Percentiles rank a stretch among this genome's conserved stretches.
Conservation (phyloP, 257 asterid species). For the Ballota nigra region DNA sequence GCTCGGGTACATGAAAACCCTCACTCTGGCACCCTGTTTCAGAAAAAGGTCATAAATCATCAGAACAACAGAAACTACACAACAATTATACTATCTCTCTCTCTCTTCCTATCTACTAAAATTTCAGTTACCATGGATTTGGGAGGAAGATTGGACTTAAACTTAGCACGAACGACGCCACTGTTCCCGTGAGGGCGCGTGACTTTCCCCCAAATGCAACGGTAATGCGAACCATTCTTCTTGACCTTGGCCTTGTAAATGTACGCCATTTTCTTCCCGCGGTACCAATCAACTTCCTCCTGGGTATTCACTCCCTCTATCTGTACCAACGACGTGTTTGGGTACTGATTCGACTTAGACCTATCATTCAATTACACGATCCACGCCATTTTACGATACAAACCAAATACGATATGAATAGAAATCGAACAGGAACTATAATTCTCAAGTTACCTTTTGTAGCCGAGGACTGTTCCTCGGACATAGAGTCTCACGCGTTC, state of each 20-base stretch:
- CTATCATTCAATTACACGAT: constrained; percentile 27
- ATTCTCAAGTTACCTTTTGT: constrained; percentile 24
- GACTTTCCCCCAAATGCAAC: constrained; percentile 94
- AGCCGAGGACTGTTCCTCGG: constrained; percentile 39
- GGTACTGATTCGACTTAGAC: constrained; percentile 96
- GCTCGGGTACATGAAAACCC: constrained; percentile 90
- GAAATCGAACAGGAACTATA: background rate
- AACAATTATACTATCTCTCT: background rate
- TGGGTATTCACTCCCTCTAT: constrained; percentile 89
- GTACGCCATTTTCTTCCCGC: constrained; percentile 80
- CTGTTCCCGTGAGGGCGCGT: constrained; percentile 86
- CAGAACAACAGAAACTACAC: background rate
- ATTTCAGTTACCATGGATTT: constrained; percentile 62
- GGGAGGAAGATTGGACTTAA: too few species aligned
- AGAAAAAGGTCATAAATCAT: background rate
- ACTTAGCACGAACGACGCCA: constrained; percentile 82
- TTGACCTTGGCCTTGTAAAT: constrained; percentile 89
- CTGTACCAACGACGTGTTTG: constrained; percentile 85
- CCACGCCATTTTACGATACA: background rate
- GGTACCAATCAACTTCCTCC: constrained; percentile 88
- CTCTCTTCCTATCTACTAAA: background rate
- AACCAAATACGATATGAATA: background rate
- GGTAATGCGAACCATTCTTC: constrained; percentile 79
- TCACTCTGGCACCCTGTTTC: constrained; percentile 70
- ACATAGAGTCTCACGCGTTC: constrained; percentile 36